A percentile compares a stretch with the other conserved stretches of the same genome.
phyloP scores from a whole-genome alignment of 768 basidiomycete species.

The Tylopilus felleus region DNA sequence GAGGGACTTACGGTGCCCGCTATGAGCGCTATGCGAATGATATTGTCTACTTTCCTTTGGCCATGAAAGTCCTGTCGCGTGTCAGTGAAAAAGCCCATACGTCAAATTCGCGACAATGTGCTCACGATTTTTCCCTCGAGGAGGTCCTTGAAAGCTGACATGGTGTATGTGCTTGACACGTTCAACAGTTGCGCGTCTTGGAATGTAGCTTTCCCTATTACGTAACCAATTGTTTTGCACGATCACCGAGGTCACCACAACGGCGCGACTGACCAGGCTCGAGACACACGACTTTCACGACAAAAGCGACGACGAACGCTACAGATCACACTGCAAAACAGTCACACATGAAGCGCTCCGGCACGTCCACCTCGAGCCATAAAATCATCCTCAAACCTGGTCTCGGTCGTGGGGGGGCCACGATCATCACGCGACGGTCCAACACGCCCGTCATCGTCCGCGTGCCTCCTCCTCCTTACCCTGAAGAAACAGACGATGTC shows the following conservation, averaged over 20 bases:
- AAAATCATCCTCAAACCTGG: slow-evolving; percentile 44
- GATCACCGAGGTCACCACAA: background rate
- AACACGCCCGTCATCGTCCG: slow-evolving; percentile 18
- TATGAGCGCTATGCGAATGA: slow-evolving; percentile 23
- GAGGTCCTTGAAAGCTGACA: slow-evolving; percentile 24
- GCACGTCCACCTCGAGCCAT: slow-evolving; percentile 21
- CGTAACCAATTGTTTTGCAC: slow-evolving; percentile 8
- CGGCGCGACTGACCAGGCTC: background rate
- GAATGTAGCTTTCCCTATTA: slow-evolving; percentile 2
- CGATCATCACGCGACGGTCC: slow-evolving; percentile 25
- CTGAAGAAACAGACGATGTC: slow-evolving; percentile 19
- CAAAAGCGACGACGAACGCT: background rate
- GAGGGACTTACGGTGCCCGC: slow-evolving; percentile 21
- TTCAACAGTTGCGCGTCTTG: background rate
- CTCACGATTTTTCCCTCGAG: slow-evolving; percentile 32
- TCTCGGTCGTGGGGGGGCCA: slow-evolving; percentile 26
- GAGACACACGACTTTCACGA: background rate
- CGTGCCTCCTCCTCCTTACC: slow-evolving; percentile 13
- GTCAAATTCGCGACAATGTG: background rate
- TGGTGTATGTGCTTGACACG: slow-evolving; percentile 15
- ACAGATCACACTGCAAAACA: no score
- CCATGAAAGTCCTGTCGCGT: slow-evolving; percentile 30
- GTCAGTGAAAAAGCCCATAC: background rate
- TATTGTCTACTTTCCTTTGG: slow-evolving; percentile 25
- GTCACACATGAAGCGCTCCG: slow-evolving; percentile 21